A percentile compares a stretch with the other conserved stretches of the same genome.
phyloP scores from a whole-genome alignment of 768 basidiomycete species.

The Hebeloma cylindrosporum region DNA sequence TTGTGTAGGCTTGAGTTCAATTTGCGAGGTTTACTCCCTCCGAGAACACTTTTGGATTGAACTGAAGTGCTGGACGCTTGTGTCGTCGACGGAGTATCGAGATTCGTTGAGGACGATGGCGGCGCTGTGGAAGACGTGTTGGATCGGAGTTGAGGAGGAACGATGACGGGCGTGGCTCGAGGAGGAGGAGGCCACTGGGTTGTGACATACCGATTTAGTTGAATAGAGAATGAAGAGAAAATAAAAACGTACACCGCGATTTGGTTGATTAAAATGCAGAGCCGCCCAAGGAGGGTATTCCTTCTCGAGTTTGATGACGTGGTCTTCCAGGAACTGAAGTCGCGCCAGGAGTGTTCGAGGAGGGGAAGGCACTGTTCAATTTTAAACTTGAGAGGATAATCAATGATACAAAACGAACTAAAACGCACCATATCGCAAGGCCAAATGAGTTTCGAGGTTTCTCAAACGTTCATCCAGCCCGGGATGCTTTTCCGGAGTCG shows the following conservation, averaged over 20 bases:
- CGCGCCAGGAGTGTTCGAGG: constrained; percentile 65
- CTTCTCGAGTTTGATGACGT: constrained; percentile 72
- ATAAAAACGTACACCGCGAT: constrained; percentile 61
- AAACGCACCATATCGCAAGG: constrained; percentile 68
- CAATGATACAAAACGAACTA: background rate
- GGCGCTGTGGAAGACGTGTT: constrained; percentile 12
- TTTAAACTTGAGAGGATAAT: background rate
- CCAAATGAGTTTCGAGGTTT: constrained; percentile 71
- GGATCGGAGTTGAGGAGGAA: constrained; percentile 60
- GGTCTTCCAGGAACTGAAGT: constrained; percentile 72
- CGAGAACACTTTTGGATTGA: background rate
- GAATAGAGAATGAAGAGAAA: background rate
- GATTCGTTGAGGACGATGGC: constrained; percentile 8
- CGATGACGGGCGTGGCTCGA: constrained; percentile 73
- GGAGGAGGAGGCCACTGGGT: constrained; percentile 83
- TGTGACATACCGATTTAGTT: no score
- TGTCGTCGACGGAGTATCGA: constrained; percentile 14
- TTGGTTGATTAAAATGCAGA: constrained; percentile 84
- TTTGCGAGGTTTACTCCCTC: constrained; percentile 33
- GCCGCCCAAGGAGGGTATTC: constrained; percentile 89
- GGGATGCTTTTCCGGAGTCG: constrained; percentile 50
- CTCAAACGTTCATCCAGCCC: constrained; percentile 62
- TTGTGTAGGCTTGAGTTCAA: constrained; percentile 46
- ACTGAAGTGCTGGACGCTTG: background rate
- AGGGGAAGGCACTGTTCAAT: constrained; percentile 70